These are phyloP conservation scores for Euryodendron excelsum DNA, from an alignment of 148 eudicot genomes.

Conservation along the genomic window DNA sequence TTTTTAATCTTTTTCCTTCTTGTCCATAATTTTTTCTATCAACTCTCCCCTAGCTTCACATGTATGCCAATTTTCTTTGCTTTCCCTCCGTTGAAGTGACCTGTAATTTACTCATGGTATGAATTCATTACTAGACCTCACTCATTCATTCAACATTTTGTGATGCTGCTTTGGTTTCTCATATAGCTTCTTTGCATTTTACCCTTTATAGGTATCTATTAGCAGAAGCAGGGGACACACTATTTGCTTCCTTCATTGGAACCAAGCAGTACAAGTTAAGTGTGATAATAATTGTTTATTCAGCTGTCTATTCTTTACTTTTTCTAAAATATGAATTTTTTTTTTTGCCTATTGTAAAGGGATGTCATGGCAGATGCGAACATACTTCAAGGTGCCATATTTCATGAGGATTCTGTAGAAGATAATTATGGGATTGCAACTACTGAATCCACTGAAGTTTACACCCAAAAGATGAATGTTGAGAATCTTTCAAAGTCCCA, in stretches of 20 bases:
- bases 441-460: slow-evolving; percentile 39
- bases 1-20: neutral
- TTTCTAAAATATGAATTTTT: slow-evolving; percentile 11
- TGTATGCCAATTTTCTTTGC: neutral
- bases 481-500: slow-evolving; percentile 45
- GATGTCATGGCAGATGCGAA: slow-evolving; percentile 95
- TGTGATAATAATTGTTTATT: slow-evolving; percentile 15
- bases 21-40: neutral
- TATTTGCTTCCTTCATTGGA: slow-evolving; percentile 94
- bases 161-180: slow-evolving; percentile 7
- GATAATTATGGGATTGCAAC: slow-evolving; percentile 43
- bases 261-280: slow-evolving; percentile 96
- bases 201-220: slow-evolving; percentile 65
- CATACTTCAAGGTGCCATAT: slow-evolving; percentile 96
- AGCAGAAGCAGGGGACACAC: slow-evolving; percentile 96
- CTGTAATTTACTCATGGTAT: neutral
- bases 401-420: slow-evolving; percentile 69
- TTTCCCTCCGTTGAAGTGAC: neutral
- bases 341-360: slow-evolving; percentile 41
- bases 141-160: slow-evolving; percentile 10
- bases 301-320: neutral
- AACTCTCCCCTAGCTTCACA: neutral
- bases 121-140: neutral
- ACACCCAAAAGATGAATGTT: slow-evolving; percentile 34
- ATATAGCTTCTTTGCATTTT: slow-evolving; percentile 5